phyloP scores from a whole-genome alignment of 805 yeast genomes.

The Starmerella bacillaris region DNA sequence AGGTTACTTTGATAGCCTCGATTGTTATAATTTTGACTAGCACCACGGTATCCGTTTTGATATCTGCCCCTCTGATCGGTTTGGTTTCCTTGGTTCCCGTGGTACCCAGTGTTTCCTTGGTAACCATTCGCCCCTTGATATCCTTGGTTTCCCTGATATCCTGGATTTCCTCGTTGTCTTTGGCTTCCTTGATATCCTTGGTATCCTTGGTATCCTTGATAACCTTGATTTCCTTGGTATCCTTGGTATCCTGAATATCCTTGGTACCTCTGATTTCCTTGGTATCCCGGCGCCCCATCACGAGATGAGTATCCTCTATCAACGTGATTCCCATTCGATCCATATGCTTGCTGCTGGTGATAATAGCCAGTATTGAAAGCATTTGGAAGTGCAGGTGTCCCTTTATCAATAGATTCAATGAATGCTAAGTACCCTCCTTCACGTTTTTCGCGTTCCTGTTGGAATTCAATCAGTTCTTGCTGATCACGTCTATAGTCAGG shows the following conservation, averaged over 20 bases:
- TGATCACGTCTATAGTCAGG: conserved; percentile 16
- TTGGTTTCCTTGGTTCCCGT: conserved; percentile 6
- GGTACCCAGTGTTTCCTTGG: conserved; percentile 16
- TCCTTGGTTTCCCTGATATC: conserved; percentile 12
- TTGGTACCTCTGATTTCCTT: conserved; percentile 6
- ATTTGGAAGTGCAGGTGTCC: conserved; percentile 7
- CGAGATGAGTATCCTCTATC: conserved; percentile 4
- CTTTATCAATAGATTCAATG: conserved; percentile 4
- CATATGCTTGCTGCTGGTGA: conserved; percentile 6
- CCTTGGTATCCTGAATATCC: conserved; percentile 11
- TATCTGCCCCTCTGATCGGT: too few species aligned
- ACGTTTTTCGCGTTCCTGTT: conserved; percentile 11
- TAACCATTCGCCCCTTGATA: conserved; percentile 15
- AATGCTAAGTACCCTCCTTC: conserved; percentile 16
- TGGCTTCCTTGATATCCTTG: too few species aligned
- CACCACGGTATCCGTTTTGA: conserved; percentile 9
- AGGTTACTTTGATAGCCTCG: conserved; percentile 1
- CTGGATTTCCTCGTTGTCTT: too few species aligned
- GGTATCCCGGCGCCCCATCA: too few species aligned
- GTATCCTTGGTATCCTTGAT: too few species aligned
- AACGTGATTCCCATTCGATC: conserved; percentile 9
- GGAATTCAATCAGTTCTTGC: conserved; percentile 13
- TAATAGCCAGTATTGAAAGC: too few species aligned
- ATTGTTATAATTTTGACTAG: neutral
- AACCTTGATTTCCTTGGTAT: conserved; percentile 10